Percentiles rank a stretch among this genome's conserved stretches.
These are phyloP conservation scores for Gardenia jasminoides DNA, from an alignment of 257 asterid species.

Conservation along the genomic window DNA sequence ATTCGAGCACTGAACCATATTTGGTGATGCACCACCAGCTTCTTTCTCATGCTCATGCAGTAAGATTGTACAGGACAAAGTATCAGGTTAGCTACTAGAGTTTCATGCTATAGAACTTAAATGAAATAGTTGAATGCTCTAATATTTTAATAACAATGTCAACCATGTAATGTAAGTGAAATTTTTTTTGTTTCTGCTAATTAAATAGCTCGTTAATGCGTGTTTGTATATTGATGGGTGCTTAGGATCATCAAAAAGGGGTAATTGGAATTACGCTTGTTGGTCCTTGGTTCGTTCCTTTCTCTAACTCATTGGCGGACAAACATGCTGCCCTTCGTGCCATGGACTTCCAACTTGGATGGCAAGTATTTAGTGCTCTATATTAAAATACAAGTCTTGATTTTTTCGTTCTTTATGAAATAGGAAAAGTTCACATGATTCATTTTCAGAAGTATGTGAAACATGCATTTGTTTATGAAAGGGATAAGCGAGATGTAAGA, in stretches of 20 bases:
- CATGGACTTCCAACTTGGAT: slow-evolving; percentile 4
- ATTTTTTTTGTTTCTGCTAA: not conserved
- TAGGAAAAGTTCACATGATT: not conserved
- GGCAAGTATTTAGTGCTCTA: not conserved
- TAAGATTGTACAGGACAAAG: slow-evolving; percentile 35
- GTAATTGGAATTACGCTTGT: not conserved
- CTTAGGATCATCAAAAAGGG: slow-evolving; percentile 11
- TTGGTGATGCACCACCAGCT: slow-evolving; percentile 45
- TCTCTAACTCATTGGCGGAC: not conserved
- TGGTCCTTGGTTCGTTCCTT: not conserved
- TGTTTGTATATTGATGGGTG: not conserved
- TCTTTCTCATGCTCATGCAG: slow-evolving; percentile 43
- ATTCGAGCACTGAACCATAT: slow-evolving; percentile 57
- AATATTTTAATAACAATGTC: no score
- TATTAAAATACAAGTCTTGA: not conserved
- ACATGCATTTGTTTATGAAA: no score
- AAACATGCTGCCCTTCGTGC: not conserved
- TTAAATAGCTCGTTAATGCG: not conserved
- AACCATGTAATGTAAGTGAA: not conserved
- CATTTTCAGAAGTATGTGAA: no score
- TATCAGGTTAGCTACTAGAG: slow-evolving; percentile 32
- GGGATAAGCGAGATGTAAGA: no score
- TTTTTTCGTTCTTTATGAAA: not conserved
- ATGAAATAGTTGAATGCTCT: not conserved
- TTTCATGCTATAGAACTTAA: not conserved